These are phyloP conservation scores for Podospora pseudoanserina DNA, from an alignment of 495 filamentous ascomycete species.

Conservation along the genomic window DNA sequence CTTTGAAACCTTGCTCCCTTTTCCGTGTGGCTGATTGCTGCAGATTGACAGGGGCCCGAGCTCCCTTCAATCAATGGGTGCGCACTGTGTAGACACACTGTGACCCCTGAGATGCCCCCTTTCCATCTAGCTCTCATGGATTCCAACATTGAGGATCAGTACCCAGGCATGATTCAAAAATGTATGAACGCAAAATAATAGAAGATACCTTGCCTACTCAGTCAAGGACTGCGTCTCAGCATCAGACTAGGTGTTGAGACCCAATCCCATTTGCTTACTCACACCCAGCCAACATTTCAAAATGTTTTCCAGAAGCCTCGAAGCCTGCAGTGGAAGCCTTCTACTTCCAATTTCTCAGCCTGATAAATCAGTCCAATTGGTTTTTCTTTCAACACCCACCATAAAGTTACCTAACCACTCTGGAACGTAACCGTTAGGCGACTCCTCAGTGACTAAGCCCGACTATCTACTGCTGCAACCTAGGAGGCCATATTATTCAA, in stretches of 20 bases:
- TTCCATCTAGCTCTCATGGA: too few species aligned
- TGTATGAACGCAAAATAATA: too few species aligned
- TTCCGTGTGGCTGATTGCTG: slow-evolving; percentile 6
- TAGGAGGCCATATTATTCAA: background rate
- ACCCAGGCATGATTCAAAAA: background rate
- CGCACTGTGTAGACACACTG: background rate
- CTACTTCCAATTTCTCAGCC: background rate
- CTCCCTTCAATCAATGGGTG: background rate
- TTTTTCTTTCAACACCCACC: background rate
- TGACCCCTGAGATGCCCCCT: background rate
- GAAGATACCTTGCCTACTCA: too few species aligned
- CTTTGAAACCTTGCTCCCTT: slow-evolving; percentile 14
- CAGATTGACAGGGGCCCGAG: slow-evolving; percentile 11
- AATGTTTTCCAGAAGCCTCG: background rate
- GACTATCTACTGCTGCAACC: background rate
- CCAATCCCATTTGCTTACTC: background rate
- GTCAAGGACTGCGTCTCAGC: too few species aligned
- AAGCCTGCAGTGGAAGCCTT: background rate
- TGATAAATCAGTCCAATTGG: background rate
- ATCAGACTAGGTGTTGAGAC: background rate
- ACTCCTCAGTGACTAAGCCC: background rate
- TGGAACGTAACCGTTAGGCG: background rate
- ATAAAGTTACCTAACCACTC: background rate
- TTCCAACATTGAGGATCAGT: too few species aligned
- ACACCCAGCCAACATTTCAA: background rate